Evolutionary conservation across 345 rosid species (phyloP), one percentile per base, ranked within the genome.

Genomic region (Citrus hindsii): DNA sequence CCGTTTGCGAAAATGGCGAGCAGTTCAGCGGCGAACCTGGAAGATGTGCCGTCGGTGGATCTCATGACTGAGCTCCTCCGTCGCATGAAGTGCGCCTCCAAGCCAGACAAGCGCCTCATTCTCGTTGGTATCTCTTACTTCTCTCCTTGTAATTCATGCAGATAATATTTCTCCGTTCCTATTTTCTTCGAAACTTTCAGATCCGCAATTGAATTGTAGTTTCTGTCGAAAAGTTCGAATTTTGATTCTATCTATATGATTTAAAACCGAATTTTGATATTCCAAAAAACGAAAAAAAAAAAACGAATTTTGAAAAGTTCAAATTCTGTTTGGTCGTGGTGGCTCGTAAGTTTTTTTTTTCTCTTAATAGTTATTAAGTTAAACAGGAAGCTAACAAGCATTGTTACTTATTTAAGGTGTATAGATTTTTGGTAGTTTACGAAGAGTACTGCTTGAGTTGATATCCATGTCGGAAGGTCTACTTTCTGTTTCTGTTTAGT

Each of bases 1-100:
- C 25, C 46, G 69, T 21, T 51, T 24, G 37, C 55, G 16, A 21
- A 32, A 82, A 89, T 89, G 93, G 96, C 92, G 76, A 83, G 71
- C 61, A 76, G 71, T 79, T 78, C 88, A 9, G 73, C 88, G 9
- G 78, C 77, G 16, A 91, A 85, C 83, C 78, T 95, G 86, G 99
- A 95, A 84, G 97, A 95, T 79, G 89, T 93, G 53, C 91, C 91
- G 18, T 89, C 97, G 3, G 85, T 88, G 46, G 85, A 92, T 87
- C 96, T 95, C 83, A 92, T 90, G 96, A 83, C 85, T 32, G 98
- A 95, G 89, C 94, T 95, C 77, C 97, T 95, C 79, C 99, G 96
- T 73, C 98, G 99, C 73, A 83, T 95, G 94, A 91, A 87, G 76
- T 95, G 99, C 83, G 84, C 97, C 71, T 25, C 96, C 79, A 92